Conservation (phyloP, 805 yeast genomes). For the Zygoascus biomembranicola region DNA sequence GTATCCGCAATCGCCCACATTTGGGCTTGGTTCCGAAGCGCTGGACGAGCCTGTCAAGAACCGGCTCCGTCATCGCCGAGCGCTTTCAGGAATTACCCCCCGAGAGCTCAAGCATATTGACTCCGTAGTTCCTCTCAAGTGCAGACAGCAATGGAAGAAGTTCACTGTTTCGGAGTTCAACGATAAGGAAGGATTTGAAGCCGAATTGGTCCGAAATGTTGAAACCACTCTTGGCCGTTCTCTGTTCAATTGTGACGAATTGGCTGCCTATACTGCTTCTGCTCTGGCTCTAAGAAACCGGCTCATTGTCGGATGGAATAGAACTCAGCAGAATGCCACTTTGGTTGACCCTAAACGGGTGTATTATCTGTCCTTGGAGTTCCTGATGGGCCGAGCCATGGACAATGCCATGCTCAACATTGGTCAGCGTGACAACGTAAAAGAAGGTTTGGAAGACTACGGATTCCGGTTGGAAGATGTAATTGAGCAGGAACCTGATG, state of each 20-base stretch:
- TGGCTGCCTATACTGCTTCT: conserved; percentile 90
- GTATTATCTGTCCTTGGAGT: conserved; percentile 80
- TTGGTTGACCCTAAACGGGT: conserved; percentile 75
- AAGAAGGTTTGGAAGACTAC: conserved; percentile 52
- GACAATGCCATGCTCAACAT: conserved; percentile 88
- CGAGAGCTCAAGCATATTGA: conserved; percentile 80
- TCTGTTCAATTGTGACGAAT: conserved; percentile 80
- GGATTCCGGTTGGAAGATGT: conserved; percentile 87
- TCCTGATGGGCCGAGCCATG: conserved; percentile 89
- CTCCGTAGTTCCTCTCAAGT: conserved; percentile 67
- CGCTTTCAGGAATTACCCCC: conserved; percentile 86
- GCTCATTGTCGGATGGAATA: conserved; percentile 79
- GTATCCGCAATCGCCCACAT: background rate
- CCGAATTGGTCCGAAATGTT: conserved; percentile 70
- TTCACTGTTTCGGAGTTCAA: conserved; percentile 47
- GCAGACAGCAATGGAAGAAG: conserved; percentile 71
- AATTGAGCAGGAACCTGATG: conserved; percentile 81
- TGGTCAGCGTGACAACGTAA: conserved; percentile 53
- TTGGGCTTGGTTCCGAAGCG: background rate
- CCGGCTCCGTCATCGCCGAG: conserved; percentile 36
- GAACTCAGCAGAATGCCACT: conserved; percentile 86
- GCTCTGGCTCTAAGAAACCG: conserved; percentile 72
- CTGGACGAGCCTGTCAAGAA: conserved; percentile 5
- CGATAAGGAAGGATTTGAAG: conserved; percentile 52
- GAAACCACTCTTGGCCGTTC: conserved; percentile 90